Evolutionary conservation across 2,329 filamentous ascomycete genomes (phyloP).

Genomic region (Alternaria viburni): DNA sequence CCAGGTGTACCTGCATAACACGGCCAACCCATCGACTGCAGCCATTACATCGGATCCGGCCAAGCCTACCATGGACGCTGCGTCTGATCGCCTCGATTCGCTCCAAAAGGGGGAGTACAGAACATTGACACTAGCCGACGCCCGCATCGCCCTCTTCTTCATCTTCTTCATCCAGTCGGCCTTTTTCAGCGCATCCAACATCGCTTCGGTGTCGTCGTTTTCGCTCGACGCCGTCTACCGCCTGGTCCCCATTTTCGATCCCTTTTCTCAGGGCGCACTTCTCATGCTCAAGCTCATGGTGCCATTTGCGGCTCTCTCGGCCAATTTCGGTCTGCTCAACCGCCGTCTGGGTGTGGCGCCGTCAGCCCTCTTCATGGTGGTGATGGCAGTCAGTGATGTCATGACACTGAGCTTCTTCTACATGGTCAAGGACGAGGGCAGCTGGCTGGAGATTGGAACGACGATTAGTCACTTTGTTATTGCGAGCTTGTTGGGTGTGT

Average conservation of each 20-base stretch:
- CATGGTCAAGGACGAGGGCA: constrained; percentile 94
- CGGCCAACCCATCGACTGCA: constrained; percentile 11
- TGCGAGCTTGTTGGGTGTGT: constrained; percentile 85
- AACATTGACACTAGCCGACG: constrained; percentile 78
- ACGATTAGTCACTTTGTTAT: constrained; percentile 97
- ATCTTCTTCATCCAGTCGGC: constrained; percentile 92
- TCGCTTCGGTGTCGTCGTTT: constrained; percentile 92
- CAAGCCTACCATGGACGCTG: constrained; percentile 49
- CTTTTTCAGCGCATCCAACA: constrained; percentile 96
- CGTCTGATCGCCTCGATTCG: constrained; percentile 39
- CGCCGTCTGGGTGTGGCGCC: constrained; percentile 81
- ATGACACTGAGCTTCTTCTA: constrained; percentile 97
- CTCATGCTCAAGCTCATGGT: constrained; percentile 89
- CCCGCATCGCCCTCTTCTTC: constrained; percentile 90
- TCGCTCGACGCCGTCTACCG: constrained; percentile 88
- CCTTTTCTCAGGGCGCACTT: constrained; percentile 87
- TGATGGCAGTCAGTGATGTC: constrained; percentile 87
- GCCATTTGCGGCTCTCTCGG: constrained; percentile 89
- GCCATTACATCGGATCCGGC: constrained; percentile 34
- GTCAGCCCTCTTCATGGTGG: constrained; percentile 86
- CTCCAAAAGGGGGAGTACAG: constrained; percentile 59
- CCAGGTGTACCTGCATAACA: constrained; percentile 63
- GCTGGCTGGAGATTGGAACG: constrained; percentile 96
- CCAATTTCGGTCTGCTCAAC: constrained; percentile 93
- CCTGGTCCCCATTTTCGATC: constrained; percentile 89